phyloP scores from a whole-genome alignment of 202 grass and related monocot genomes.

The Dendrocalamus latiflorus region DNA sequence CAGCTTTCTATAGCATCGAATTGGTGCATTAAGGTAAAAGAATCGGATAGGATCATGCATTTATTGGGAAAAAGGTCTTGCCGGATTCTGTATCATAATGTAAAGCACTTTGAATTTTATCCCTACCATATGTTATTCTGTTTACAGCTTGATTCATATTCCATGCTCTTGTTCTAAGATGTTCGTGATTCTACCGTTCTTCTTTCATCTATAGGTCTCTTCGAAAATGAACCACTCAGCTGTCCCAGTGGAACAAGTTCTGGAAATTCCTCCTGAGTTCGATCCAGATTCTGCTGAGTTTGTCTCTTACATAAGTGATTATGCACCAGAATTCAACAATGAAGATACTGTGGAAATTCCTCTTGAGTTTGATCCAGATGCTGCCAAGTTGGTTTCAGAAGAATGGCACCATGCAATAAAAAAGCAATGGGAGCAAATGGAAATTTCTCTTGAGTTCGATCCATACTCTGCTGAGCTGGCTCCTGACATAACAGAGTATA shows the following conservation, averaged over 20 bases:
- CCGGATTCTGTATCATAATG: slow-evolving; percentile 42
- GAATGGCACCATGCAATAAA: slow-evolving; percentile 34
- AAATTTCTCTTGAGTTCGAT: slow-evolving; percentile 39
- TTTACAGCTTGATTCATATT: slow-evolving; percentile 1
- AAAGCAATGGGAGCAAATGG: slow-evolving; percentile 37
- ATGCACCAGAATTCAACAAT: slow-evolving; percentile 36
- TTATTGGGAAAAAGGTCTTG: not conserved
- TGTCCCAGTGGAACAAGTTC: slow-evolving; percentile 21
- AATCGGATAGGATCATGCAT: not conserved
- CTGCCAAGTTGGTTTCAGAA: slow-evolving; percentile 41
- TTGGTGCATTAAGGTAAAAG: not conserved
- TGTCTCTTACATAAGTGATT: slow-evolving; percentile 55
- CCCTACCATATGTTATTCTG: not conserved
- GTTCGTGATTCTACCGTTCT: not conserved
- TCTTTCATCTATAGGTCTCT: slow-evolving; percentile 14
- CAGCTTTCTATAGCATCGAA: not conserved
- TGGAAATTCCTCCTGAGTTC: slow-evolving; percentile 53
- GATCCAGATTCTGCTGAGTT: slow-evolving; percentile 59
- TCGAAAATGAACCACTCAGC: slow-evolving; percentile 21
- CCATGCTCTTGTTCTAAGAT: slow-evolving; percentile 14
- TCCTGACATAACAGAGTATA: slow-evolving; percentile 68
- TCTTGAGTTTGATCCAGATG: slow-evolving; percentile 49
- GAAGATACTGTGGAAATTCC: slow-evolving; percentile 5
- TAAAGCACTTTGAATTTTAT: slow-evolving; percentile 6
- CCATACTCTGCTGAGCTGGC: slow-evolving; percentile 38